These are phyloP conservation scores for Fusarium sp. DNA, from an alignment of 2,329 filamentous ascomycete genomes.

Conservation along the genomic window DNA sequence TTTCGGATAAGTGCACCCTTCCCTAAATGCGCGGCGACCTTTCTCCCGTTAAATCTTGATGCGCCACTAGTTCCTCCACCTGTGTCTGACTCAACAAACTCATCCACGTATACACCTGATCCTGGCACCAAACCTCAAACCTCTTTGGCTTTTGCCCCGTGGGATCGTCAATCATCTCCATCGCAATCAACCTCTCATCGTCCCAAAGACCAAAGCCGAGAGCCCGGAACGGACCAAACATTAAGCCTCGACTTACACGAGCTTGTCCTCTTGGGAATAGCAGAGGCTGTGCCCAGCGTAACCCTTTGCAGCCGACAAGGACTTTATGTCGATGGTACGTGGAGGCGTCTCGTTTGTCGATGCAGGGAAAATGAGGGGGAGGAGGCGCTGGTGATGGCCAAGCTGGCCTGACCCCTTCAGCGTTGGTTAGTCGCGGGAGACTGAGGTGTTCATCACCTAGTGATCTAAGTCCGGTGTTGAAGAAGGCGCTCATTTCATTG, in stretches of 20 bases:
- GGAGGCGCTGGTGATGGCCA: conserved; percentile 1
- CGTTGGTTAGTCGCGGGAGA: background rate
- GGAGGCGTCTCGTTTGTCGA: background rate
- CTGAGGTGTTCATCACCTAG: background rate
- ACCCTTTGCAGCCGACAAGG: conserved; percentile 5
- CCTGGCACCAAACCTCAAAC: conserved; percentile 19
- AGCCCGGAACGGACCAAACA: conserved; percentile 24
- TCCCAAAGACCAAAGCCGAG: conserved; percentile 29
- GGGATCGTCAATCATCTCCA: conserved; percentile 30
- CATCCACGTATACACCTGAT: conserved; percentile 34
- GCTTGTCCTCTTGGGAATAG: background rate
- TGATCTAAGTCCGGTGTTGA: conserved; percentile 13
- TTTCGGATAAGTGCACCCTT: background rate
- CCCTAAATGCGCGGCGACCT: background rate
- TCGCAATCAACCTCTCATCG: conserved; percentile 19
- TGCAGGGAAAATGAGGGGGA: conserved; percentile 1
- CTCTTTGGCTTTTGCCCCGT: background rate
- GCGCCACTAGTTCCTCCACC: conserved; percentile 1
- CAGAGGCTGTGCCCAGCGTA: conserved; percentile 8
- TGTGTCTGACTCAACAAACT: conserved; percentile 15
- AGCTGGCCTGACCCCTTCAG: rapidly evolving
- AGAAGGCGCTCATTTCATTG: conserved; percentile 7
- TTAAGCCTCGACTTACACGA: conserved; percentile 9
- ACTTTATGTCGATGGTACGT: conserved; percentile 12
- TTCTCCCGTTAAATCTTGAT: background rate